Conservation (phyloP, 257 asterid genomes). For the Pogostemon cablin region DNA sequence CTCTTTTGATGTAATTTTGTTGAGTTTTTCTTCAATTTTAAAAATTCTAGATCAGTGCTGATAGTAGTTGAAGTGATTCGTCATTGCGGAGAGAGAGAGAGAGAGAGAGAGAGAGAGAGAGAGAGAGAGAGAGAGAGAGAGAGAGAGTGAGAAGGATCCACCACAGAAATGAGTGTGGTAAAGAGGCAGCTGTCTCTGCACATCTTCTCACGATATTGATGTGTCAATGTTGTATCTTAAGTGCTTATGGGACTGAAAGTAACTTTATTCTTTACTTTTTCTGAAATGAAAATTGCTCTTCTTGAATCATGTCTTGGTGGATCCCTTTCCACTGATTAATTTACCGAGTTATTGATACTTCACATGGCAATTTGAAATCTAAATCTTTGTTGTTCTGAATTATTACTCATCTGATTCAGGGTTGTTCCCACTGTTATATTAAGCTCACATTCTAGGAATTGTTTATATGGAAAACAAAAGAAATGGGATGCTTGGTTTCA, state of each 20-base stretch:
- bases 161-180: background rate
- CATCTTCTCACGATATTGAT: conserved; percentile 8
- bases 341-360: too few relatives aligned
- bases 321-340: background rate
- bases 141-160: background rate
- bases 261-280: background rate
- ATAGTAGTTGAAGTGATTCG: background rate
- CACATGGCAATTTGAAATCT: background rate
- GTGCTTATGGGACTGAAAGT: background rate
- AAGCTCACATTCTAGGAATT: background rate
- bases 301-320: background rate
- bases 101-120: background rate
- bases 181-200: background rate
- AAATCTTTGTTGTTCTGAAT: background rate
- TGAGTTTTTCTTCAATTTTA: background rate
- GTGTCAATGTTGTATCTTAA: conserved; percentile 4
- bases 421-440: background rate
- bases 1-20: too few relatives aligned
- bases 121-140: background rate
- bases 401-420: background rate
- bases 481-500: background rate
- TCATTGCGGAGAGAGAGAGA: background rate
- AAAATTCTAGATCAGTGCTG: background rate
- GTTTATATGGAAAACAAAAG: background rate
- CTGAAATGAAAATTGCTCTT: background rate